Evolutionary conservation across 192 early-diverging fungal genomes (phyloP).

Genomic region (Irineochytrium annulatum): DNA sequence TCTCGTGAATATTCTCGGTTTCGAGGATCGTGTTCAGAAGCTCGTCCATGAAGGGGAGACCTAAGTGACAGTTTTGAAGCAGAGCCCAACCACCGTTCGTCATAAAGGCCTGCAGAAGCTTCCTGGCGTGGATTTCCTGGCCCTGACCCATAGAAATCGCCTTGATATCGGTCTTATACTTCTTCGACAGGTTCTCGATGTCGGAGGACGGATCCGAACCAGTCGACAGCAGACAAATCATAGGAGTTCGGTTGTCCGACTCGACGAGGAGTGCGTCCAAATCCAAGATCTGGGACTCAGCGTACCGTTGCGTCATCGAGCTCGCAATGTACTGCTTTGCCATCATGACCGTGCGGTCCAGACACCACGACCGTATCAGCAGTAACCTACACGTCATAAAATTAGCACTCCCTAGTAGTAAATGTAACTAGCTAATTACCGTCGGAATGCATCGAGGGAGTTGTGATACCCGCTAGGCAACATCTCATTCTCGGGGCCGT

Average conservation of each 20-base stretch:
- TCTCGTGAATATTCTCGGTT: slow-evolving; percentile 56
- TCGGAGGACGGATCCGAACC: slow-evolving; percentile 64
- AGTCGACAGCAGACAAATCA: slow-evolving; percentile 63
- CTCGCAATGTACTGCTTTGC: slow-evolving; percentile 61
- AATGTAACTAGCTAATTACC: no score
- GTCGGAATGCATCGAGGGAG: slow-evolving; percentile 54
- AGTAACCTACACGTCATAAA: no score
- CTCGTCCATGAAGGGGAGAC: slow-evolving; percentile 65
- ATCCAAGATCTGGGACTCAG: slow-evolving; percentile 66
- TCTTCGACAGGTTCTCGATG: slow-evolving; percentile 61
- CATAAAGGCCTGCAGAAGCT: slow-evolving; percentile 57
- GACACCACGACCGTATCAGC: slow-evolving; percentile 57
- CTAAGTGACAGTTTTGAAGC: slow-evolving; percentile 64
- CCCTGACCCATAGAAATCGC: slow-evolving; percentile 70
- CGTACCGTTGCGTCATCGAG: slow-evolving; percentile 44
- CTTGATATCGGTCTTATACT: slow-evolving; percentile 64
- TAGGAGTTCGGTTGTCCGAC: slow-evolving; percentile 59
- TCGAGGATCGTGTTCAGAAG: slow-evolving; percentile 51
- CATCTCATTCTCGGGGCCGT: slow-evolving; percentile 60
- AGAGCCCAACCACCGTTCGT: slow-evolving; percentile 62
- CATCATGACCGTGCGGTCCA: slow-evolving; percentile 64
- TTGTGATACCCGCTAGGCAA: slow-evolving; percentile 58
- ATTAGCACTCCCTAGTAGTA: no score
- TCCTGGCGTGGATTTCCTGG: slow-evolving; percentile 62
- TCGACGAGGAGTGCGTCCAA: slow-evolving; percentile 55